Base-by-base conservation (phyloP, 441 rosid genomes). In the Arabidopsis hybrid region DNA sequence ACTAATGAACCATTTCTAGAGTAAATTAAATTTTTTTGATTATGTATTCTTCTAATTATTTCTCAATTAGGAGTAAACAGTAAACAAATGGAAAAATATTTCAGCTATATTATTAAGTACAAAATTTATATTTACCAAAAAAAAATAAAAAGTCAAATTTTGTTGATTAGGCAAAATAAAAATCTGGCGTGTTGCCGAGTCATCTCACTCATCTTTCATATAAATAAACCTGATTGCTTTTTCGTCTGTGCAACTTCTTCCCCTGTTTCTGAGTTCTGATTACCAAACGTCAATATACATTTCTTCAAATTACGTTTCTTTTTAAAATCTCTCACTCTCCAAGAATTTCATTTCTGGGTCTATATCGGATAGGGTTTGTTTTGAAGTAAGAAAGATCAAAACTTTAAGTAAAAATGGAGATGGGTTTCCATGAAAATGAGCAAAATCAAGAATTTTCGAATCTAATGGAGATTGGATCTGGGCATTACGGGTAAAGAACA, bases 401-500 rank as follows among this genome's bases (percentile, higher is more conserved):
- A 11, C 57, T 58, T 56, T 9, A 56, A 67, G 68, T 50, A 66
- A 43, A 17, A 38, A 90, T 85, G 89, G 89, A 79, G 69, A 67
- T 80, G 71, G 82, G 78, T 51, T 70, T 66, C 17, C 75, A 69
- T 5, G 77, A 68, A 32, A 74, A 62, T 31, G 47, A 72, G n/a
- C 80, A 71, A 49, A 47, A 47, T 29, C 65, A 74, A 46, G 80
- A 35, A 61, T 16, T 26, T 45, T 55, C 43, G 8, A 55, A 73
- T 57, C 49, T 69, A 58, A 67, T 72, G 74, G 88, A 85, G 61
- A 46, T 65, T 82, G 94, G 77, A 73, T 84, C 76, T 79, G 87
- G 88, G 69, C 79, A 80, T 82, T 82, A 83, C 77, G 94, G 92
- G 97, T 91, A 77, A 59, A 78, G 59, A 46, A 56, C 42, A 0